phyloP scores from a whole-genome alignment of 768 basidiomycete genomes.

The Trametes gibbosa region DNA sequence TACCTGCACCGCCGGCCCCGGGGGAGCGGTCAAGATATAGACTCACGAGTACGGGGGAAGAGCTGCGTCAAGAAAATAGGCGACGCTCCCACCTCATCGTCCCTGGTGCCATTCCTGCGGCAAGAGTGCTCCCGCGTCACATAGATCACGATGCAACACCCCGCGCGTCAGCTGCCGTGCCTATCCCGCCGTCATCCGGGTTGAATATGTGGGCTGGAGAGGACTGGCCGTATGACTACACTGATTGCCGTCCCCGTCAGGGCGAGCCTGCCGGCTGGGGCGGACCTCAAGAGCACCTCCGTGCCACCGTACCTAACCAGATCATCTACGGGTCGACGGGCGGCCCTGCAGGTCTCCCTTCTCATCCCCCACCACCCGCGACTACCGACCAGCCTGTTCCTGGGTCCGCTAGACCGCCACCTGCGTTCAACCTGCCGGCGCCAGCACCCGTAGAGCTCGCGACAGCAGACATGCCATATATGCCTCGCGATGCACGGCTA shows the following conservation, averaged over 20 bases:
- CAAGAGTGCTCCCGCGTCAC: constrained; percentile 12
- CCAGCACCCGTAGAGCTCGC: not conserved
- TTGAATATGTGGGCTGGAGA: constrained; percentile 1
- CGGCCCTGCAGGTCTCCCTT: too few species aligned
- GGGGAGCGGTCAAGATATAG: not conserved
- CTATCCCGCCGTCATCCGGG: not conserved
- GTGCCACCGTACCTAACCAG: not conserved
- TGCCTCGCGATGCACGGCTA: constrained; percentile 3
- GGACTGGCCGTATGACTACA: constrained; percentile 3
- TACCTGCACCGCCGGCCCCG: not conserved
- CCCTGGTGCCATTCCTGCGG: constrained; percentile 16
- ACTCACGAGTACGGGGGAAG: not conserved
- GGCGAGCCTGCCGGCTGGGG: not conserved
- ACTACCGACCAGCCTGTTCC: not conserved
- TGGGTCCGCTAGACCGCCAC: not conserved
- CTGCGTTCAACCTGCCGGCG: too few species aligned
- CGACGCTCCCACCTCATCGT: constrained; percentile 13
- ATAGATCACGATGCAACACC: constrained; percentile 5
- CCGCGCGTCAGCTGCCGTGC: not conserved
- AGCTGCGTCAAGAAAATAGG: constrained; percentile 9
- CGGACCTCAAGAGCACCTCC: not conserved
- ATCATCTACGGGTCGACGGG: not conserved
- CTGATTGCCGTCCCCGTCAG: not conserved
- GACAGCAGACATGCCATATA: not conserved
- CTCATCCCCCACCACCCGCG: not conserved